phyloP scores from a whole-genome alignment of 352 stramenopile genomes.

The Globisporangium okanoganense region DNA sequence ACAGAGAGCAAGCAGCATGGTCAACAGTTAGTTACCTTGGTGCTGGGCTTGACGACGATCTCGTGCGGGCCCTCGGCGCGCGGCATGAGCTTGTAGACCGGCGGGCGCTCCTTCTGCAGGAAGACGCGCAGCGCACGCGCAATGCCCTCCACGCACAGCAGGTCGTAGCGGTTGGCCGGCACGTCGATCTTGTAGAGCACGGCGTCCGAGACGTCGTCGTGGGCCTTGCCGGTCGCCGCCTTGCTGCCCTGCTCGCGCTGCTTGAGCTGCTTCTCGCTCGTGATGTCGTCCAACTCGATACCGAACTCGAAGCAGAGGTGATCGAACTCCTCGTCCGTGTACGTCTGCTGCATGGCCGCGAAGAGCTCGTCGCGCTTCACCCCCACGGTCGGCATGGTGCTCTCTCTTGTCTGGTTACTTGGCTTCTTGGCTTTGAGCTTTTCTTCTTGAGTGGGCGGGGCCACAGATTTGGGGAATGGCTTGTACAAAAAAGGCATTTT shows the following conservation, averaged over 20 bases:
- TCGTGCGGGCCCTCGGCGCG: constrained; percentile 61
- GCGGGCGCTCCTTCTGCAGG: constrained; percentile 92
- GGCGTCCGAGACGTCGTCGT: constrained; percentile 66
- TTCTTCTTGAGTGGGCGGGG: neutral
- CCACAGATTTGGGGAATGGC: constrained; percentile 3
- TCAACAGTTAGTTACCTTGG: too few relatives aligned
- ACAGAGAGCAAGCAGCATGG: too few relatives aligned
- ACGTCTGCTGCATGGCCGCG: constrained; percentile 94
- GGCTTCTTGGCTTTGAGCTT: neutral
- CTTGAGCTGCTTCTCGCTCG: constrained; percentile 85
- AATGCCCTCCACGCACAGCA: constrained; percentile 99
- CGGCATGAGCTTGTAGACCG: constrained; percentile 77
- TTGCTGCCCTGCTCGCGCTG: constrained; percentile 74
- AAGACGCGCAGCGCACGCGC: constrained; percentile 96
- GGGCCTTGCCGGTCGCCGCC: constrained; percentile 46
- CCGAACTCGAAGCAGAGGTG: constrained; percentile 99
- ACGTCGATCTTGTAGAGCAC: constrained; percentile 99
- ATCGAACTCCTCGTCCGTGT: constrained; percentile 99
- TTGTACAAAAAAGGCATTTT: constrained; percentile 6
- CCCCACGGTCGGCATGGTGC: constrained; percentile 96
- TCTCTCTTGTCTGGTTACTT: constrained; percentile 8
- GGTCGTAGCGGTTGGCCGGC: constrained; percentile 99
- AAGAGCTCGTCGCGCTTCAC: constrained; percentile 98
- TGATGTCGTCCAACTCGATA: constrained; percentile 96
- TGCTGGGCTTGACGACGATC: constrained; percentile 85